Percentiles rank a stretch among this genome's conserved stretches.
phyloP scores from a whole-genome alignment of 2,329 filamentous ascomycete species.

The Acrocalymma vagum region DNA sequence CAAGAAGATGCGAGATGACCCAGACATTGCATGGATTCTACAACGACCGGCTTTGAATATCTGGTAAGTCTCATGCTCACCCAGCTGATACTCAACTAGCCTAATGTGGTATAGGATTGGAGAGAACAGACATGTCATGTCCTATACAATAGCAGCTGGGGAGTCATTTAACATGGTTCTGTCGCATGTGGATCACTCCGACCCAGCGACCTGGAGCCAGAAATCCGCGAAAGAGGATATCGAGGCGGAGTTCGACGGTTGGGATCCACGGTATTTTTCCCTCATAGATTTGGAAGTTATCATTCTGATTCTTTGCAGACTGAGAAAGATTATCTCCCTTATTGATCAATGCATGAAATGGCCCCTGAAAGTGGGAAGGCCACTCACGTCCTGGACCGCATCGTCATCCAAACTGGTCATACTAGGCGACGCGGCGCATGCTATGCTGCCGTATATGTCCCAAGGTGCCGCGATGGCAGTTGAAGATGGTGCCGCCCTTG shows the following conservation, averaged over 20 bases:
- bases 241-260: conserved; percentile 63
- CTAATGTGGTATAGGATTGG: conserved; percentile 45
- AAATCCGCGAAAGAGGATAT: conserved; percentile 67
- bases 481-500: conserved; percentile 72
- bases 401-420: conserved; percentile 23
- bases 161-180: conserved; percentile 71
- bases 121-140: conserved; percentile 55
- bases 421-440: conserved; percentile 32
- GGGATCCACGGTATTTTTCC: conserved; percentile 64
- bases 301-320: conserved; percentile 11
- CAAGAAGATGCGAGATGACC: conserved; percentile 52
- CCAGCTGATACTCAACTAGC: background rate
- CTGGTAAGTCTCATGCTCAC: conserved; percentile 16
- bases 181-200: conserved; percentile 67
- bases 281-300: background rate
- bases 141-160: conserved; percentile 58
- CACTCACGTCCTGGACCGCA: conserved; percentile 20
- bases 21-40: conserved; percentile 27
- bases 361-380: conserved; percentile 26
- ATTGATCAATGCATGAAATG: conserved; percentile 30
- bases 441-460: conserved; percentile 35
- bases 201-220: conserved; percentile 59
- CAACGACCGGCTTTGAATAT: conserved; percentile 24
- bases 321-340: conserved; percentile 39
- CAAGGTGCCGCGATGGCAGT: conserved; percentile 68